Evolutionary conservation across 1,284 basidiomycete genomes (phyloP).

Genomic region (Malassezia furfur): DNA sequence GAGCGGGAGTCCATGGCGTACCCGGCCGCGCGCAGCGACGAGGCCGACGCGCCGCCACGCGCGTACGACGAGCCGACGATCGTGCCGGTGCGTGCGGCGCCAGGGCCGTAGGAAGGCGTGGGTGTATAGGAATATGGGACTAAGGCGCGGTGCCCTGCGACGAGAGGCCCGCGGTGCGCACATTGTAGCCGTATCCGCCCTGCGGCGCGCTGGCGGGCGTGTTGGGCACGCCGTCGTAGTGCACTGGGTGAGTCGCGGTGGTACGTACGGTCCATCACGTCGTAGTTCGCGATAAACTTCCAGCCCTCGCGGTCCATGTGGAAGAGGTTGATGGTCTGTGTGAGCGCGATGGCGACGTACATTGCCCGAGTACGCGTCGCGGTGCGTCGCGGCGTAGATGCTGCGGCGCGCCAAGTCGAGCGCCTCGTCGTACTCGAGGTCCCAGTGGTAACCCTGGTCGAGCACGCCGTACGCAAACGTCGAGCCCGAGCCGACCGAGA

Average conservation of each 20-base stretch:
- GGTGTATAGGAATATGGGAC: not conserved
- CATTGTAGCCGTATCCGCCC: slow-evolving; percentile 44
- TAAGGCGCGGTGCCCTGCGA: slow-evolving; percentile 14
- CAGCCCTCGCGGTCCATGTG: slow-evolving; percentile 87
- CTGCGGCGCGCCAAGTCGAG: slow-evolving; percentile 86
- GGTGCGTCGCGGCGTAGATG: slow-evolving; percentile 91
- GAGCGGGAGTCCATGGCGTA: not conserved
- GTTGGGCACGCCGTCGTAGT: slow-evolving; percentile 43
- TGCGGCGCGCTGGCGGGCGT: slow-evolving; percentile 30
- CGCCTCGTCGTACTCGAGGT: slow-evolving; percentile 84
- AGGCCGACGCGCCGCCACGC: too few relatives aligned
- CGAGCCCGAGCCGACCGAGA: slow-evolving; percentile 95
- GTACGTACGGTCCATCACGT: slow-evolving; percentile 33
- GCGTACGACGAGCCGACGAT: not conserved
- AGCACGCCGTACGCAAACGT: slow-evolving; percentile 98
- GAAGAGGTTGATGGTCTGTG: slow-evolving; percentile 74
- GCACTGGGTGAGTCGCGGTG: slow-evolving; percentile 20
- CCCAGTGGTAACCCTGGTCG: slow-evolving; percentile 91
- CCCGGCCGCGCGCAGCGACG: too few relatives aligned
- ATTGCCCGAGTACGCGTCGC: slow-evolving; percentile 83
- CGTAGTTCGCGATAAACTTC: slow-evolving; percentile 47
- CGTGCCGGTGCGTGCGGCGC: not conserved
- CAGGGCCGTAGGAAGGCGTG: not conserved
- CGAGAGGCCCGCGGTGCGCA: slow-evolving; percentile 37
- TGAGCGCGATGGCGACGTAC: slow-evolving; percentile 17